Conservation (phyloP, 805 yeast genomes). For the Lipomyces sp. region DNA sequence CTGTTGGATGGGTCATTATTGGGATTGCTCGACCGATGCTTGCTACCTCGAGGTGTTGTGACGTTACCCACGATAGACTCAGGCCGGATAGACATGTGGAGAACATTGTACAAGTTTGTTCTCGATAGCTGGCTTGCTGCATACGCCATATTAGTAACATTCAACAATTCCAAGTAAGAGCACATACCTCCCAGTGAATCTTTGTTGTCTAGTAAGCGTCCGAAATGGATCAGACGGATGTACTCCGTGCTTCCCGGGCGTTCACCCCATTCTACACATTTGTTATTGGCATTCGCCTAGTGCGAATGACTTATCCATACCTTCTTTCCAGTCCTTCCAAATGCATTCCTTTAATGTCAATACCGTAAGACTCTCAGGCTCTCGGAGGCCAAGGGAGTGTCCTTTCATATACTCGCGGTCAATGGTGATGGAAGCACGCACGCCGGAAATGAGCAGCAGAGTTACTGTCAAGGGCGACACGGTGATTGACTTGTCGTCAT, state of each 20-base stretch:
- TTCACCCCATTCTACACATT: slow-evolving; percentile 32
- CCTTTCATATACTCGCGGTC: slow-evolving; percentile 23
- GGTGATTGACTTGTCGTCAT: slow-evolving; percentile 14
- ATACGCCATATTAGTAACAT: background rate
- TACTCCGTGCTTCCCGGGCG: slow-evolving; percentile 21
- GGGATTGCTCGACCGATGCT: slow-evolving; percentile 7
- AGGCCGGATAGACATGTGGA: slow-evolving; percentile 35
- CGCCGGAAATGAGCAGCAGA: slow-evolving; percentile 30
- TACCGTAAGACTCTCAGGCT: slow-evolving; percentile 32
- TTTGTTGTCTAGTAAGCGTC: slow-evolving; percentile 28
- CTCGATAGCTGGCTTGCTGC: slow-evolving; percentile 25
- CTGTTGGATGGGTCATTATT: slow-evolving; percentile 5
- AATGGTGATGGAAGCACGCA: slow-evolving; percentile 21
- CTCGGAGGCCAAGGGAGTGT: slow-evolving; percentile 21
- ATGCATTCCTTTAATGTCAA: slow-evolving; percentile 23
- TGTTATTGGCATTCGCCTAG: background rate
- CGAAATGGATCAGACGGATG: slow-evolving; percentile 34
- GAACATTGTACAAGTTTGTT: slow-evolving; percentile 27
- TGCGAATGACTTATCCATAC: slow-evolving; percentile 6
- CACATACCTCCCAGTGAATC: slow-evolving; percentile 21
- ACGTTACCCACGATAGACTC: slow-evolving; percentile 21
- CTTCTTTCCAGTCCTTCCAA: slow-evolving; percentile 31
- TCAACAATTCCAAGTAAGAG: background rate
- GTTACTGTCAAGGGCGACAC: slow-evolving; percentile 25
- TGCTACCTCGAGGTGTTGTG: slow-evolving; percentile 1